A percentile compares a stretch with the other conserved stretches of the same genome.
Evolutionary conservation across 1,284 basidiomycete genomes (phyloP).

Genomic region (Ganoderma sinense): DNA sequence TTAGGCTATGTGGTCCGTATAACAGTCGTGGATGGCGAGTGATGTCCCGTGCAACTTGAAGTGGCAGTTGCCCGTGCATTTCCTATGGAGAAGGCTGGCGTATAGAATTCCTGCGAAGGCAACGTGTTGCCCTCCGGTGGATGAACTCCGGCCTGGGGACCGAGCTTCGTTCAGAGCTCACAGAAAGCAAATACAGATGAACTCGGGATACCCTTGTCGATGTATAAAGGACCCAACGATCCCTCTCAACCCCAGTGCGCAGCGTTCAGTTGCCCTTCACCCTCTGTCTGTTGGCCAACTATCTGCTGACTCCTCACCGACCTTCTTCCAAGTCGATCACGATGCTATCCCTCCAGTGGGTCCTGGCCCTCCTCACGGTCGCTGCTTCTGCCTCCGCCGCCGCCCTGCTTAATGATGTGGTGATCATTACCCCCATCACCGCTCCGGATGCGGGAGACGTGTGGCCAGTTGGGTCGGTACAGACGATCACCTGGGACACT

Average conservation of each 20-base stretch:
- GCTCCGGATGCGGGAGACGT: constrained; percentile 12
- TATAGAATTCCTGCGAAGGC: not conserved
- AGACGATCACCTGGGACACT: constrained; percentile 53
- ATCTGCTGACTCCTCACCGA: not conserved
- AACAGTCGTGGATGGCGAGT: not conserved
- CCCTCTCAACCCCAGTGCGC: not conserved
- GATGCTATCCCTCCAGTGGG: not conserved
- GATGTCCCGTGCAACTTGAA: not conserved
- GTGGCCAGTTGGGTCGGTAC: constrained; percentile 26
- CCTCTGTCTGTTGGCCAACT: not conserved
- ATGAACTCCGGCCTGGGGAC: not conserved
- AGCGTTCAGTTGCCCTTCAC: not conserved
- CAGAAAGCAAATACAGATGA: not conserved
- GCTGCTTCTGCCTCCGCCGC: constrained; percentile 5
- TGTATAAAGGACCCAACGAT: not conserved
- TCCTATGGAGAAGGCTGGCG: not conserved
- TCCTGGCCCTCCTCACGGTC: constrained; percentile 8
- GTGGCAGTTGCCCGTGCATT: not conserved
- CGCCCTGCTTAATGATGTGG: not conserved
- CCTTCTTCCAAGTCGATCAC: not conserved
- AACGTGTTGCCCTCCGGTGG: not conserved
- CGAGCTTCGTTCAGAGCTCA: not conserved
- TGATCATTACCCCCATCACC: constrained; percentile 12
- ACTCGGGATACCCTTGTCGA: not conserved
- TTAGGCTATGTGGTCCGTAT: not conserved